Percentiles rank a stretch among this genome's conserved stretches.
phyloP scores from a whole-genome alignment of 371 early-diverging fungal genomes.

The Zychaea mexicana region DNA sequence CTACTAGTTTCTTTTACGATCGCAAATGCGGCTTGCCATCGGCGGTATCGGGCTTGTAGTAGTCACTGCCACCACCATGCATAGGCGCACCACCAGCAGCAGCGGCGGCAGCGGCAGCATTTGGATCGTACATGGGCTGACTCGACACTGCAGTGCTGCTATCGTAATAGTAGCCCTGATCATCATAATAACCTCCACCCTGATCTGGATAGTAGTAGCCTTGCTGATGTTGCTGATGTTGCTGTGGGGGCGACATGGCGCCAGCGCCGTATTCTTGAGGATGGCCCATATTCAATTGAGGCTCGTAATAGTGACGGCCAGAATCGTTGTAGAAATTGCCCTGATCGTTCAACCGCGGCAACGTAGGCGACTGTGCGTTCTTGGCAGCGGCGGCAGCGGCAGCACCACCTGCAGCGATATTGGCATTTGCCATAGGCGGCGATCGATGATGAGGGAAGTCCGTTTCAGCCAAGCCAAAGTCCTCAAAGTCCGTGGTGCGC shows the following conservation, averaged over 20 bases:
- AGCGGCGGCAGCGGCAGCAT: not conserved
- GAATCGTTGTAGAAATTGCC: slow-evolving; percentile 36
- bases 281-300: slow-evolving; percentile 18
- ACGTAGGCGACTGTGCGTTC: slow-evolving; percentile 29
- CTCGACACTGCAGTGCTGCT: slow-evolving; percentile 17
- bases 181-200: slow-evolving; percentile 32
- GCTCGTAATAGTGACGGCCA: slow-evolving; percentile 19
- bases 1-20: not conserved
- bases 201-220: slow-evolving; percentile 34
- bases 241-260: not conserved
- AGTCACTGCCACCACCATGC: not conserved
- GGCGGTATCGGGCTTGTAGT: slow-evolving; percentile 20
- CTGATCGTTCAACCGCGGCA: slow-evolving; percentile 43
- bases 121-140: slow-evolving; percentile 12
- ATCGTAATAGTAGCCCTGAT: slow-evolving; percentile 33
- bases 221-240: slow-evolving; percentile 20
- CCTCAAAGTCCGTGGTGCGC: slow-evolving; percentile 37
- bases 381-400: slow-evolving; percentile 14
- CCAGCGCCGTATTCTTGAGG: slow-evolving; percentile 2
- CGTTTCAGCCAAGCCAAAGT: slow-evolving; percentile 41
- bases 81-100: slow-evolving; percentile 5
- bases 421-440: slow-evolving; percentile 21
- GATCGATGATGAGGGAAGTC: slow-evolving; percentile 45
- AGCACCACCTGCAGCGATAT: slow-evolving; percentile 6
- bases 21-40: slow-evolving; percentile 19